A percentile compares a stretch with the other conserved stretches of the same genome.
phyloP scores from a whole-genome alignment of 164 flowering plant species.

The Aristolochia californica region DNA sequence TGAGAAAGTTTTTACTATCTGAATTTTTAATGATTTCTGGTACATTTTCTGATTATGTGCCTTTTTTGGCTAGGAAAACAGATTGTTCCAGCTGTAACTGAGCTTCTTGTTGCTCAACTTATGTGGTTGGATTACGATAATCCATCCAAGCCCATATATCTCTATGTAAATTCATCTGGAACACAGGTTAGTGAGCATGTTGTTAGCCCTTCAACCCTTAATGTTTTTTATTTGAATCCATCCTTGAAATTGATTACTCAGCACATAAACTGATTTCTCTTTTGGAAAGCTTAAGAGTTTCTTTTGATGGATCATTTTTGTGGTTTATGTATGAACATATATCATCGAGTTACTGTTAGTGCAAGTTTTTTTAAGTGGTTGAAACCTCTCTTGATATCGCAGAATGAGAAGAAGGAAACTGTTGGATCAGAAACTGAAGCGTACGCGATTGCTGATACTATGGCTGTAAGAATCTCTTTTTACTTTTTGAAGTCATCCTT shows the following conservation, averaged over 20 bases:
- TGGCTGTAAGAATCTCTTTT: conserved; percentile 50
- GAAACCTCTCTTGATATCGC: conserved; percentile 9
- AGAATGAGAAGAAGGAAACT: conserved; percentile 71
- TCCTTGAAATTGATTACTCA: too few species aligned
- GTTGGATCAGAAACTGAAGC: conserved; percentile 94
- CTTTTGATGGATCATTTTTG: too few species aligned
- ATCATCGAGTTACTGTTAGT: too few species aligned
- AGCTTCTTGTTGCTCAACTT: conserved; percentile 80
- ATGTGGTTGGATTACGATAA: conserved; percentile 78
- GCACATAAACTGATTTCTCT: background rate
- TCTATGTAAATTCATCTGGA: conserved; percentile 86
- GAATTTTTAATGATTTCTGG: background rate
- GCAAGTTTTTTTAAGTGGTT: background rate
- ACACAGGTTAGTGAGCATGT: conserved; percentile 56
- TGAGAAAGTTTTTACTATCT: background rate
- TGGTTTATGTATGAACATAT: too few species aligned
- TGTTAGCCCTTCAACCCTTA: background rate
- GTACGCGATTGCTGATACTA: conserved; percentile 79
- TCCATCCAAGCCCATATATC: conserved; percentile 69
- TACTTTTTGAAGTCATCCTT: conserved; percentile 1
- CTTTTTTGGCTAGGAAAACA: conserved; percentile 18
- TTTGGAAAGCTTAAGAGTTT: background rate
- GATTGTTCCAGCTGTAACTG: conserved; percentile 91
- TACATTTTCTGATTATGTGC: background rate
- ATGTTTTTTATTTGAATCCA: background rate